These are phyloP conservation scores for Leptoxyphium fumago DNA, from an alignment of 2,329 filamentous ascomycete species.

Conservation along the genomic window DNA sequence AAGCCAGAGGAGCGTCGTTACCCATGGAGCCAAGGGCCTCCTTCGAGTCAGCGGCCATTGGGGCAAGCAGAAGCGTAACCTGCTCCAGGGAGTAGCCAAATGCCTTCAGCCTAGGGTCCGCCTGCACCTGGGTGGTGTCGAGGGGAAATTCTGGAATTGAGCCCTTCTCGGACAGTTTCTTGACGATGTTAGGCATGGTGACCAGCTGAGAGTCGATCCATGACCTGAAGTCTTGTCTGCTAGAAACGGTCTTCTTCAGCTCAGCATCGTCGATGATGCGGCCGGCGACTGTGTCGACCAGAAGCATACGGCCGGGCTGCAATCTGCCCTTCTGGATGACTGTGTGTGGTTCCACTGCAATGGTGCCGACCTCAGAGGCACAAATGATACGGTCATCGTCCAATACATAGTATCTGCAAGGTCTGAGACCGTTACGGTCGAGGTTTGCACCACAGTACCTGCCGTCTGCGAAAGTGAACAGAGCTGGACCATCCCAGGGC, in stretches of 20 bases:
- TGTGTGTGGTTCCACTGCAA: conserved; percentile 75
- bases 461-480: conserved; percentile 94
- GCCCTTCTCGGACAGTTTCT: conserved; percentile 42
- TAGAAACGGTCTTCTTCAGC: conserved; percentile 77
- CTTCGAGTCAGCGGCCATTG: conserved; percentile 95
- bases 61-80: conserved; percentile 76
- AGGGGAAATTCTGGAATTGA: conserved; percentile 53
- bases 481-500: conserved; percentile 90
- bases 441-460: conserved; percentile 94
- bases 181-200: conserved; percentile 60
- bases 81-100: conserved; percentile 95
- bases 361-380: conserved; percentile 90
- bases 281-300: conserved; percentile 81
- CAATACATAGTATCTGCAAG: conserved; percentile 93
- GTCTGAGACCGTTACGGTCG: conserved; percentile 85
- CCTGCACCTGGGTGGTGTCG: conserved; percentile 58
- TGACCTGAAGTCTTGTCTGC: conserved; percentile 69
- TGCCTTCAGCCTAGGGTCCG: conserved; percentile 68
- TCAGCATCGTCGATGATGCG: conserved; percentile 91
- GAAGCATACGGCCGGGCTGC: conserved; percentile 87
- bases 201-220: conserved; percentile 83
- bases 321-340: conserved; percentile 87
- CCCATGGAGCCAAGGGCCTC: conserved; percentile 96
- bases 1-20: conserved; percentile 86
- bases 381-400: conserved; percentile 96